Base-by-base conservation (phyloP, 768 basidiomycete species). In the Serendipita sp. region DNA sequence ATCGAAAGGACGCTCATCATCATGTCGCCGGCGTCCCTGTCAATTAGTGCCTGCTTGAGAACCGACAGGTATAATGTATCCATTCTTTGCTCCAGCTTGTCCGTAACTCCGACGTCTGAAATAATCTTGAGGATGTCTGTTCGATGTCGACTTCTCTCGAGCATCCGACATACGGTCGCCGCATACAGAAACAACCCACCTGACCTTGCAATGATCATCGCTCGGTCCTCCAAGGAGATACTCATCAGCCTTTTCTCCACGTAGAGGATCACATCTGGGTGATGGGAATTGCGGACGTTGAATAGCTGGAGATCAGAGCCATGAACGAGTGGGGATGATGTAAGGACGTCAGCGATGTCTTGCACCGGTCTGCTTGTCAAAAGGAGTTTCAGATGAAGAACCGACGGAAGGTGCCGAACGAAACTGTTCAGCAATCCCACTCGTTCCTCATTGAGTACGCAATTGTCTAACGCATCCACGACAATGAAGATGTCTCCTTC, bases 381-480 rank as follows among this genome's bases (percentile, higher is more conserved):
- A 32, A 60, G 28, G 16, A 60, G 28, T n/a, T 60, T 60, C 10
- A 60, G 28, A n/a, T 60, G 56, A n/a, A 10, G 56, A 60, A 37
- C 37, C 4, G 16, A n/a, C 28, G 56, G 28, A 11, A 60, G 28
- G 2, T 60, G 28, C 30, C n/a, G 16, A 34, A 60, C 10, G 18
- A 60, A 11, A 8, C 4, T n/a, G 28, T 60, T 60, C 16, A 60
- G 56, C 10, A 60, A 35, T 4, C 28, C 28, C 35, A 11, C 28
- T 10, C 56, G 4, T 11, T n/a, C 18, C 11, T 60, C 48, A 41
- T 13, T 51, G 28, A 35, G 11, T 10, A 28, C 56, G 37, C 56
- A 60, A 30, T 60, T 60, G 28, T 60, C 56, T 30, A 60, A n/a
- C 28, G 56, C 56, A 37, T 60, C 56, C 11, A 60, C 35, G 30